Percentiles rank a stretch among this genome's conserved stretches.
phyloP scores from a whole-genome alignment of 2,329 filamentous ascomycete genomes.

The Myriosclerotinia scirpicola region DNA sequence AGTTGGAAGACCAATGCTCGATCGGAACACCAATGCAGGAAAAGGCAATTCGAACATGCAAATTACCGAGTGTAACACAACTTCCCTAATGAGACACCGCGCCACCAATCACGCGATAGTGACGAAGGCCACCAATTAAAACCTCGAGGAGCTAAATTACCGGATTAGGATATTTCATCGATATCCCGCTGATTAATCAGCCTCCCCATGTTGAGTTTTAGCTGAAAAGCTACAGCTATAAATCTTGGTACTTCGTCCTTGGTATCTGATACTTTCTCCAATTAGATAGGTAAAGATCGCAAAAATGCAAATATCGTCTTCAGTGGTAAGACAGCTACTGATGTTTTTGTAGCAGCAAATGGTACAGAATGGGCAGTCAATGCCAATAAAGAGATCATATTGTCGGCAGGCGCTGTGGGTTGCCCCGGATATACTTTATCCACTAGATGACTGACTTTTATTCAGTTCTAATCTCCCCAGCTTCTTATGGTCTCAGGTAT shows the following conservation, averaged over 20 bases:
- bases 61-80: not conserved
- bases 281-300: not conserved
- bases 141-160: not conserved
- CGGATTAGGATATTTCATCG: not conserved
- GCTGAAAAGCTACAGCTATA: not conserved
- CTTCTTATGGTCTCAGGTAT: conserved; percentile 19
- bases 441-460: not conserved
- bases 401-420: conserved; percentile 15
- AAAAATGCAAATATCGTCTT: conserved; percentile 15
- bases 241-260: not conserved
- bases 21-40: not conserved
- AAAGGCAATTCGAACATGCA: not conserved
- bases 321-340: not conserved
- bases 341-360: conserved; percentile 10
- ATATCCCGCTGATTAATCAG: not conserved
- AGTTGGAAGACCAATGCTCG: not conserved
- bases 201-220: not conserved
- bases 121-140: not conserved
- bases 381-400: conserved; percentile 13
- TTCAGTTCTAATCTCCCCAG: conserved; percentile 18
- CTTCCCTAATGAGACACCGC: not conserved
- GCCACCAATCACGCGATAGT: not conserved
- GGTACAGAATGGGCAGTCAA: conserved; percentile 1
- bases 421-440: no score
- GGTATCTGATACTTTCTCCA: not conserved